phyloP scores from a whole-genome alignment of 306 rosid genomes.

The Coriaria nepalensis region DNA sequence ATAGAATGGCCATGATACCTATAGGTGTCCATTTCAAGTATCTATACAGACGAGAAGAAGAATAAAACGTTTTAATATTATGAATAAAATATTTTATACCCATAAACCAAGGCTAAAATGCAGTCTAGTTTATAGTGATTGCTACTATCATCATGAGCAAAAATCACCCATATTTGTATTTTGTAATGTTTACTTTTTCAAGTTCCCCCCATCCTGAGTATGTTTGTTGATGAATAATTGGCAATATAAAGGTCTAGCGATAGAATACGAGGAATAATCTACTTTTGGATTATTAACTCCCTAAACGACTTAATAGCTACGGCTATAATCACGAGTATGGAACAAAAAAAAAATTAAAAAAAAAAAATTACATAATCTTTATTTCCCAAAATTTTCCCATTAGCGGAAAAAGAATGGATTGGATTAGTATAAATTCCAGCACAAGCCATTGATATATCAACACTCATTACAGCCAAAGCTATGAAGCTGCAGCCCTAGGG shows the following conservation, averaged over 20 bases:
- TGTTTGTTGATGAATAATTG: no score
- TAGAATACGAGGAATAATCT: background rate
- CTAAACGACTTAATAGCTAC: background rate
- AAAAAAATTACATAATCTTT: background rate
- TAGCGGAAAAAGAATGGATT: background rate
- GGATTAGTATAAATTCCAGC: no score
- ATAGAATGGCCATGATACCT: conserved; percentile 98
- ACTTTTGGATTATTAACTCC: background rate
- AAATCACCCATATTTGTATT: no score
- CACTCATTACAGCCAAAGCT: no score
- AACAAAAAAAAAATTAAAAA: background rate
- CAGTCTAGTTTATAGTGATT: no score
- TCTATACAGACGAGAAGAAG: conserved; percentile 30
- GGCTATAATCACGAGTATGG: background rate
- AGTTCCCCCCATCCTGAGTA: no score
- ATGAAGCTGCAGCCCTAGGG: no score
- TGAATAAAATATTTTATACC: background rate
- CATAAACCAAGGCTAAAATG: no score
- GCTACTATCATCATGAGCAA: no score
- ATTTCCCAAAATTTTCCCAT: conserved; percentile 3
- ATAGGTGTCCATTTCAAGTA: conserved; percentile 97
- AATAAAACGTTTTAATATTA: conserved; percentile 12
- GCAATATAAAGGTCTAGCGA: no score
- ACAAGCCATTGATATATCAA: no score
- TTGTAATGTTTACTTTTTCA: no score